Percentiles rank a stretch among this genome's conserved stretches.
Evolutionary conservation across 2,329 filamentous ascomycete genomes (phyloP).

Genomic region (Ophiocordyceps unilateralis): DNA sequence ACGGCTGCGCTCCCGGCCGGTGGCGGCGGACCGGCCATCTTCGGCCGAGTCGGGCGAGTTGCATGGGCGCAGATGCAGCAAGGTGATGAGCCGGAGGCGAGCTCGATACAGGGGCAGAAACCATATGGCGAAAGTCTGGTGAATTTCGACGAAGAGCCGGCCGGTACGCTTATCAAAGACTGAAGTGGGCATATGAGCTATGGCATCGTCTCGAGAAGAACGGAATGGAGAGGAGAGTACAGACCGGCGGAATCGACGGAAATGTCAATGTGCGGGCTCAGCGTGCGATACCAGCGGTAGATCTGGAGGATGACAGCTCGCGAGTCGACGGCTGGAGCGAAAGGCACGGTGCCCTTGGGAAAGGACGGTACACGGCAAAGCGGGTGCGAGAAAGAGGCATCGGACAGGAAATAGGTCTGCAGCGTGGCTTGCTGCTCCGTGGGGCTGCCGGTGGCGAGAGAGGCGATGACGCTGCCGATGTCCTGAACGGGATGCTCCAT

Average conservation of each 20-base stretch:
- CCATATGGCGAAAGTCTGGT: conserved; percentile 63
- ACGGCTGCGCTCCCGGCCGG: conserved; percentile 7
- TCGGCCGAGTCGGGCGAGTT: conserved; percentile 9
- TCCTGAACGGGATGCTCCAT: conserved; percentile 21
- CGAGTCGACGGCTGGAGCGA: conserved; percentile 34
- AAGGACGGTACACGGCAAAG: conserved; percentile 53
- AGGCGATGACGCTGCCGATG: conserved; percentile 47
- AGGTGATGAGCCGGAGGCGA: conserved; percentile 48
- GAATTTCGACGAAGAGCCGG: conserved; percentile 56
- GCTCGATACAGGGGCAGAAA: conserved; percentile 59
- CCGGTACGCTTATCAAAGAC: conserved; percentile 50
- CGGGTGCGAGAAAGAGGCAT: conserved; percentile 61
- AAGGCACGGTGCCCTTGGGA: conserved; percentile 20
- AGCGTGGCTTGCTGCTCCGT: conserved; percentile 48
- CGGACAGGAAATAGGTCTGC: conserved; percentile 53
- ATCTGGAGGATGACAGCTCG: conserved; percentile 50
- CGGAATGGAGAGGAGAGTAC: too few relatives aligned
- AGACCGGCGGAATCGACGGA: conserved; percentile 38
- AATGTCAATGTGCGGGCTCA: conserved; percentile 57
- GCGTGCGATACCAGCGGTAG: conserved; percentile 71
- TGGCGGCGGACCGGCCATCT: conserved; percentile 4
- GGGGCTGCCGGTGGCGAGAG: conserved; percentile 50
- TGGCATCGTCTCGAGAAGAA: neutral
- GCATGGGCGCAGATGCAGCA: conserved; percentile 41
- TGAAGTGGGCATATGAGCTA: conserved; percentile 13